Evolutionary conservation across 106 monocot species (phyloP), one percentile per base, ranked within the genome.

Genomic region (Apostasia shenzhenica): DNA sequence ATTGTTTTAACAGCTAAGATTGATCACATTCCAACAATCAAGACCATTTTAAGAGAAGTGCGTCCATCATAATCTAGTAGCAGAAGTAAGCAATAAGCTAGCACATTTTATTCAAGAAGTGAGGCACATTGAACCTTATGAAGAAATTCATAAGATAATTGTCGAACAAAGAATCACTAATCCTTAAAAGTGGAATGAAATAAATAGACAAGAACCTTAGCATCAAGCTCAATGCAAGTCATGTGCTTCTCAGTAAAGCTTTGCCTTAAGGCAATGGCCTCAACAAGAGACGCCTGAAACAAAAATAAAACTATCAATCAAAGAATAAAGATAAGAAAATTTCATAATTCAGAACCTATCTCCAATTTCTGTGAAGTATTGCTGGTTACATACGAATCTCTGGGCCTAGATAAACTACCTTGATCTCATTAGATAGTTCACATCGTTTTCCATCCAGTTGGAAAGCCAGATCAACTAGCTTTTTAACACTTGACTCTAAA

Each of bases 171-270:
- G 13, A 13, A 45, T 2, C 7, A 8, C 44, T 45, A 62, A 62
- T 43, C 43, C 40, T 62, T 11, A 62, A 45, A 48, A 43, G 62
- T 62, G 13, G 13, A 62, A 65, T 14, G 26, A n/a, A 14, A 65
- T 10, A 48, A 65, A 49, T 45, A 47, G 43, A 13, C 8, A 26
- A 26, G 26, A 65, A 65, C 95, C 91, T 80, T 81, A 67, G 70
- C 60, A 66, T 97, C 92, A 68, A 92, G 72, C 63, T 97, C 92
- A 63, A 92, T 82, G 12, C 80, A 80, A 45, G 57, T 65, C 86
- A 97, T 81, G 53, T 89, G 75, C 75, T 92, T 87, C 72, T 77
- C 88, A 51, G 81, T 78, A 73, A 59, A 77, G 50, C 70, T 80
- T 82, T 84, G 79, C 68, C 85, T 97, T 45, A 82, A 70, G 53